phyloP scores from a whole-genome alignment of 2,329 filamentous ascomycete species.

The Talaromyces sp. region DNA sequence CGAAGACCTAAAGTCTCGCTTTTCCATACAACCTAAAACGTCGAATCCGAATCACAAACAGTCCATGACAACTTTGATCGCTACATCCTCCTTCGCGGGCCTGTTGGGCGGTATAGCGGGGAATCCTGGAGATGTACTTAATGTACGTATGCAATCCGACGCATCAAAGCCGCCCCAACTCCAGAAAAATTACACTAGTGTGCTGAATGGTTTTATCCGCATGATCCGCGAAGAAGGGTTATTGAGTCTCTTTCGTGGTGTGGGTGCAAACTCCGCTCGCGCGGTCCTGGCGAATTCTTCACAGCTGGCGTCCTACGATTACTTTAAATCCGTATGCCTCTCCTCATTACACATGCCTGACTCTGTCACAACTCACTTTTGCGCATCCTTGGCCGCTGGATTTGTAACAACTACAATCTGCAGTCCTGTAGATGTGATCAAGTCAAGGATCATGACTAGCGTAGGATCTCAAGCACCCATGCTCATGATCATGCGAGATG shows the following conservation, averaged over 20 bases:
- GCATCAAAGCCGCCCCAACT: constrained; percentile 20
- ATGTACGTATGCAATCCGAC: constrained; percentile 29
- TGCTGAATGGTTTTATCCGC: constrained; percentile 25
- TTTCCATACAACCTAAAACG: not conserved
- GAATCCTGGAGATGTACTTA: constrained; percentile 26
- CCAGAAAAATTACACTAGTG: constrained; percentile 23
- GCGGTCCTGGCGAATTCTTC: constrained; percentile 85
- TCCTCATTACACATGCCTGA: constrained; percentile 64
- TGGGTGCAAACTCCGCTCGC: constrained; percentile 75
- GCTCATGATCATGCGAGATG: constrained; percentile 60
- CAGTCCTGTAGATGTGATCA: constrained; percentile 82
- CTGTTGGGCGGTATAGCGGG: constrained; percentile 25
- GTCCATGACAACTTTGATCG: constrained; percentile 16
- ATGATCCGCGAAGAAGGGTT: constrained; percentile 25
- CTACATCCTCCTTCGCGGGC: constrained; percentile 21
- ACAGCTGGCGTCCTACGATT: constrained; percentile 81
- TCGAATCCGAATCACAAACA: constrained; percentile 15
- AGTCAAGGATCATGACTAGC: constrained; percentile 74
- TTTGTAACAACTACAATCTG: constrained; percentile 82
- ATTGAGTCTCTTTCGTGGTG: constrained; percentile 22
- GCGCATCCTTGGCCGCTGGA: constrained; percentile 72
- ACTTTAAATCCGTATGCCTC: constrained; percentile 69
- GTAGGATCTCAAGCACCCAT: constrained; percentile 47
- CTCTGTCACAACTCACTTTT: constrained; percentile 72
- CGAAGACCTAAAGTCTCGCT: constrained; percentile 21